Base-by-base conservation (phyloP, 371 early-diverging fungal species). In the Neoconidiobolus thromboides region DNA sequence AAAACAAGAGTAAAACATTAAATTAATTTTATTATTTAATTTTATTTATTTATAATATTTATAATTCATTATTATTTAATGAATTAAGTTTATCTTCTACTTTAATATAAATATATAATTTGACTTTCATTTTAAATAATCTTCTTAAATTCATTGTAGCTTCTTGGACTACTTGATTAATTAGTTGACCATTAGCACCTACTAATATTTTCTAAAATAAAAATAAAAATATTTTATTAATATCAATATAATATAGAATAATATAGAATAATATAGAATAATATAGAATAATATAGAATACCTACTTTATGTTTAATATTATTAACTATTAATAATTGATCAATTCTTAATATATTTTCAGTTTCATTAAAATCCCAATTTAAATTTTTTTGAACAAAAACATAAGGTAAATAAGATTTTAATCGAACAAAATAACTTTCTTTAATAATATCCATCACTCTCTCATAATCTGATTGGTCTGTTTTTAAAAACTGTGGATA, bases 161-260 rank as follows among this genome's bases (percentile, higher is more conserved):
- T 38, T 58, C 48, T 7, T 38, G 58, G 10, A 26, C 40, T 14
- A 58, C 43, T 39, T 44, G 7, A 38, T 48, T 46, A 10, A 58
- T 58, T 37, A 58, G 10, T 39, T 44, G 44, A 1, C 58, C 58
- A 15, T 58, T 58, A 26, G 46, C 2, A 14, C 58, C 58, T 7
- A 58, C 48, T 36, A 58, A 48, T 6, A 58, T 58, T 44, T 44
- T 58, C 58, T 58, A 56, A 36, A 36, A 12, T 26, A 41, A 26
- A 26, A 51, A 38, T 7, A 51, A 14, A 51, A 51, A 5, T 38
- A 12, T 26, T 10, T 47, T 10, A 14, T 47, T 9, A 36, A 6
- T n/a, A 51, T n/a, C 36, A 7, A 26, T 26, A 26, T 26, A 26
- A 26, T 26, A 26, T 26, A 26, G 26, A 26, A 26, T 26, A 26